Conservation (phyloP, 75 land plant species). For the Pinus tabuliformis region DNA sequence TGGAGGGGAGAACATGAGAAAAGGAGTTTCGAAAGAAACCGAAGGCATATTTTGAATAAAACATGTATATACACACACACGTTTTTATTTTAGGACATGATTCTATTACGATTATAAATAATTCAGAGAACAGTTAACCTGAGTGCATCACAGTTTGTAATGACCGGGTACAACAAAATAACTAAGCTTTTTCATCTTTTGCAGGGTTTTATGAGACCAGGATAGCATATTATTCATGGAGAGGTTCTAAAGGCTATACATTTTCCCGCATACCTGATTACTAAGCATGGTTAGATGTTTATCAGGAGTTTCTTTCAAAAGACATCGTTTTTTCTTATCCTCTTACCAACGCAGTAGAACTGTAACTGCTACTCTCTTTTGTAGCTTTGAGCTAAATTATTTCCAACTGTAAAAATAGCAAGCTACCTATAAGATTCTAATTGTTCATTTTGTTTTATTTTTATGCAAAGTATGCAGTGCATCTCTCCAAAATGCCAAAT, state of each 20-base stretch:
- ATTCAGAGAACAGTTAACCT: too few relatives aligned
- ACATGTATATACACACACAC: too few relatives aligned
- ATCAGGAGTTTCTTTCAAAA: neutral
- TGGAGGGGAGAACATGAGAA: too few relatives aligned
- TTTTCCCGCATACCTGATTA: conserved; percentile 78
- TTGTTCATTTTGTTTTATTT: neutral
- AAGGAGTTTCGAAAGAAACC: too few relatives aligned
- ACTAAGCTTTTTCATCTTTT: conserved; percentile 1
- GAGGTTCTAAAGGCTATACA: conserved; percentile 76
- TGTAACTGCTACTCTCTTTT: neutral
- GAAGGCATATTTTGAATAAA: too few relatives aligned
- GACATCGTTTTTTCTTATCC: neutral
- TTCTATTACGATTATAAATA: too few relatives aligned
- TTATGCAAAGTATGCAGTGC: neutral
- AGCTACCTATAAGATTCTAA: neutral
- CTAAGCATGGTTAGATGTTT: conserved; percentile 14
- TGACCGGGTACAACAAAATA: neutral
- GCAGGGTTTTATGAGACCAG: conserved; percentile 96
- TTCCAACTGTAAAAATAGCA: neutral
- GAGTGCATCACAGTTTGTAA: neutral
- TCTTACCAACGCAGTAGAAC: neutral
- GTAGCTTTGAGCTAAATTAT: neutral
- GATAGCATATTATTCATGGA: conserved; percentile 94
- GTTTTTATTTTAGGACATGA: too few relatives aligned
- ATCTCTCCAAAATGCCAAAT: neutral